A percentile compares a stretch with the other conserved stretches of the same genome.
Conservation (phyloP, 257 asterid genomes). For the Agastache rugosa region DNA sequence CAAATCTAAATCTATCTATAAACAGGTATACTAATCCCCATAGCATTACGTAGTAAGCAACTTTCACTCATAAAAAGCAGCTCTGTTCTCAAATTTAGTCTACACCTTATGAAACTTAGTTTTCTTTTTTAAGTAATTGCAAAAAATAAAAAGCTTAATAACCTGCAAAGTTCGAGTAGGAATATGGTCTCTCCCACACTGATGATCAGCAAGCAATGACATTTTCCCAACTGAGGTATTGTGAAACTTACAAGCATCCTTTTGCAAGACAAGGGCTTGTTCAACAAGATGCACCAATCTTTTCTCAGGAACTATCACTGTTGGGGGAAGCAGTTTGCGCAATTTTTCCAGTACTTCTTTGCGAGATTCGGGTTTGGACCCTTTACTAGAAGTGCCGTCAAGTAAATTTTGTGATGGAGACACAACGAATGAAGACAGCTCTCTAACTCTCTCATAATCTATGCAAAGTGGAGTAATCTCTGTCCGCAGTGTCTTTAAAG, state of each 20-base stretch:
- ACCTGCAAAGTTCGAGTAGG: slow-evolving; percentile 87
- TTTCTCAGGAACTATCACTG: slow-evolving; percentile 70
- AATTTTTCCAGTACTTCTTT: slow-evolving; percentile 65
- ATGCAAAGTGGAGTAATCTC: slow-evolving; percentile 68
- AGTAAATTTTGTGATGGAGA: slow-evolving; percentile 47
- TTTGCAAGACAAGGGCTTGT: slow-evolving; percentile 82
- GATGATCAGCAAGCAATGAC: slow-evolving; percentile 80
- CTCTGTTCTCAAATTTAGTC: neutral
- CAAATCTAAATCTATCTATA: slow-evolving; percentile 22
- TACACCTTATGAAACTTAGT: neutral
- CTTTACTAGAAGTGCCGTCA: slow-evolving; percentile 46
- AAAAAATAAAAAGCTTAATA: slow-evolving; percentile 22
- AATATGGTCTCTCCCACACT: slow-evolving; percentile 76
- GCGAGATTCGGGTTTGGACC: slow-evolving; percentile 52
- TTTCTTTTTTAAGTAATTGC: neutral
- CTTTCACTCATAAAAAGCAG: neutral
- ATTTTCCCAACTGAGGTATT: slow-evolving; percentile 63
- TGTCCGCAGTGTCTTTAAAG: slow-evolving; percentile 78
- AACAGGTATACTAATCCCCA: neutral
- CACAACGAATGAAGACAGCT: slow-evolving; percentile 63
- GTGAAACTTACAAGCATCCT: slow-evolving; percentile 75
- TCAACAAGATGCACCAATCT: slow-evolving; percentile 84
- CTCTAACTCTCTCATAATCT: slow-evolving; percentile 61
- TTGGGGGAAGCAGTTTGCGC: slow-evolving; percentile 74
- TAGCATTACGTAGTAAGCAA: neutral